phyloP scores from a whole-genome alignment of 176 grass and related monocot genomes.

The Paspalum vaginatum region DNA sequence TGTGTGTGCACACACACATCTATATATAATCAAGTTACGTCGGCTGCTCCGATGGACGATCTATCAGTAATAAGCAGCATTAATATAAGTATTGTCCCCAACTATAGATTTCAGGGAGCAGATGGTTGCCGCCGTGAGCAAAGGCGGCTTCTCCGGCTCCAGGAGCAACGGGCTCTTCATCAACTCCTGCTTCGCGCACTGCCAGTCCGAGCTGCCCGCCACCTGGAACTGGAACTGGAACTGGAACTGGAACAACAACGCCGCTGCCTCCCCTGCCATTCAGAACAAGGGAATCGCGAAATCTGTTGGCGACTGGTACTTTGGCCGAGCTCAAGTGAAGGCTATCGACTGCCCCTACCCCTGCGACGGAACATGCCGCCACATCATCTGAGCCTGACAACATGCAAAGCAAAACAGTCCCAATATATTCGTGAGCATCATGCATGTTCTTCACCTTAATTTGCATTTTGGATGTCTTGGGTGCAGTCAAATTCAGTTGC shows the following conservation, averaged over 20 bases:
- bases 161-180: conserved; percentile 70
- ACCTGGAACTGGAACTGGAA: conserved; percentile 79
- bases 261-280: conserved; percentile 55
- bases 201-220: conserved; percentile 56
- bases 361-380: conserved; percentile 71
- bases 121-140: conserved; percentile 56
- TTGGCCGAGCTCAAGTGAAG: conserved; percentile 69
- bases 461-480: no score
- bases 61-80: no score
- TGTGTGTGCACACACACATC: no score
- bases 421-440: no score
- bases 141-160: conserved; percentile 43
- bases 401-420: background rate
- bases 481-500: no score
- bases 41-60: no score
- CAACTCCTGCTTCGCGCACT: conserved; percentile 93
- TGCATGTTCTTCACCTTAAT: no score
- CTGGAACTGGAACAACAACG: conserved; percentile 51
- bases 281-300: conserved; percentile 71
- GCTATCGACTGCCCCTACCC: conserved; percentile 80
- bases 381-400: conserved; percentile 44
- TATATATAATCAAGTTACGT: no score
- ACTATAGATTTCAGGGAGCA: conserved; percentile 70
- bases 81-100: no score
- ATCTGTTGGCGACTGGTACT: conserved; percentile 92